A percentile compares a stretch with the other conserved stretches of the same genome.
Evolutionary conservation across 306 rosid genomes (phyloP).

Genomic region (Gleditsia sinensis): DNA sequence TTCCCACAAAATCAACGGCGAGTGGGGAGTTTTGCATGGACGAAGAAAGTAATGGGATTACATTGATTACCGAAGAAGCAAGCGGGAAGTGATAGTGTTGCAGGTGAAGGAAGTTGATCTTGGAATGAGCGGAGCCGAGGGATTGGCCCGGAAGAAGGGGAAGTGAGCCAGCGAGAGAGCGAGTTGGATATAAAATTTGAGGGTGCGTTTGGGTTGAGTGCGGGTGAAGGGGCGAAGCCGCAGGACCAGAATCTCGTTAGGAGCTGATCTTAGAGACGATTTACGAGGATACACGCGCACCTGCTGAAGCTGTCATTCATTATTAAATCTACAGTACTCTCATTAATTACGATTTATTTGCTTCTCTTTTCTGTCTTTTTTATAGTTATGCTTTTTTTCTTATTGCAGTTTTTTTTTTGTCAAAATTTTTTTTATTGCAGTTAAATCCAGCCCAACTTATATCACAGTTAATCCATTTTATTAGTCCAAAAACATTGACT

Average conservation of each 20-base stretch:
- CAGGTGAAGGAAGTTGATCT: slow-evolving; percentile 27
- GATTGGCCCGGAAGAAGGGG: not conserved
- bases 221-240: slow-evolving; percentile 4
- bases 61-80: slow-evolving; percentile 29
- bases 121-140: slow-evolving; percentile 11
- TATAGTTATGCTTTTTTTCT: too few relatives aligned
- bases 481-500: too few relatives aligned
- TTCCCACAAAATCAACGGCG: slow-evolving; percentile 47
- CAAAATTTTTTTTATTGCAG: too few relatives aligned
- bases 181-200: slow-evolving; percentile 21
- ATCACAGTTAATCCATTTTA: too few relatives aligned
- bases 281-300: slow-evolving; percentile 43
- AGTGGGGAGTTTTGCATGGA: slow-evolving; percentile 36
- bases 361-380: too few relatives aligned
- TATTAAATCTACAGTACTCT: not conserved
- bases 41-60: slow-evolving; percentile 25
- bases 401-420: too few relatives aligned
- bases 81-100: not conserved
- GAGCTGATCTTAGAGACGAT: slow-evolving; percentile 32
- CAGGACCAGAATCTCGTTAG: slow-evolving; percentile 55
- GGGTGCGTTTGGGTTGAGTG: not conserved
- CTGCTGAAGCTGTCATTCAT: slow-evolving; percentile 16
- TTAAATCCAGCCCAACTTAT: too few relatives aligned
- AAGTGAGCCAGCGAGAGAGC: slow-evolving; percentile 43
- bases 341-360: too few relatives aligned